Evolutionary conservation across 2,329 filamentous ascomycete genomes (phyloP).

Genomic region (Moelleriella libera): DNA sequence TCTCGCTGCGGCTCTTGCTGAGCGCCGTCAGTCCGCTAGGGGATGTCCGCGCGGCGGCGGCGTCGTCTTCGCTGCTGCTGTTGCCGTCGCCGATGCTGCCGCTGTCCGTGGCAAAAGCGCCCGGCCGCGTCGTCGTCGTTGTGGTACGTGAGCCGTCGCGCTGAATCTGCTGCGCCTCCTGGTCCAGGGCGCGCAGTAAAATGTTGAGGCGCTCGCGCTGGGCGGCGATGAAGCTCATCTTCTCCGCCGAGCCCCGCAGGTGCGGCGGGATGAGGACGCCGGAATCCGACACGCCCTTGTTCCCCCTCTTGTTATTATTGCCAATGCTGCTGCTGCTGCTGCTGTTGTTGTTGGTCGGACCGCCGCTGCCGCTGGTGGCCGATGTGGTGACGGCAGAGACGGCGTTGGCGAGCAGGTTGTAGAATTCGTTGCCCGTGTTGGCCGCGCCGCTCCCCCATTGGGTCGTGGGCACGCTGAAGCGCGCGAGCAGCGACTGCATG

Average conservation of each 20-base stretch:
- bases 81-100: conserved; percentile 3
- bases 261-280: conserved; percentile 57
- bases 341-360: background rate
- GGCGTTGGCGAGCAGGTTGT: conserved; percentile 61
- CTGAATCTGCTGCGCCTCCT: conserved; percentile 54
- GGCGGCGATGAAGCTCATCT: conserved; percentile 60
- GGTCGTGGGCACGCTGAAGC: conserved; percentile 71
- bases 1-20: conserved; percentile 72
- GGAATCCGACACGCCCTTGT: conserved; percentile 18
- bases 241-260: conserved; percentile 48
- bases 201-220: conserved; percentile 67
- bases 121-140: background rate
- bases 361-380: conserved; percentile 27
- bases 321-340: no score
- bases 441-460: conserved; percentile 36
- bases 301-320: background rate
- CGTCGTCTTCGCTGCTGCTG: conserved; percentile 14
- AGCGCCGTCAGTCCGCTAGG: conserved; percentile 38
- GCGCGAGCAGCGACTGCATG: conserved; percentile 67
- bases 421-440: conserved; percentile 50
- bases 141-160: conserved; percentile 5
- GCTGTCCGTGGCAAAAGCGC: background rate
- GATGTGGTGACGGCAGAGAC: conserved; percentile 36
- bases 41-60: conserved; percentile 24
- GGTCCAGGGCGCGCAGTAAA: conserved; percentile 64